Evolutionary conservation across 208 protist genomes (phyloP).

Genomic region (Crithidia acanthocephali): DNA sequence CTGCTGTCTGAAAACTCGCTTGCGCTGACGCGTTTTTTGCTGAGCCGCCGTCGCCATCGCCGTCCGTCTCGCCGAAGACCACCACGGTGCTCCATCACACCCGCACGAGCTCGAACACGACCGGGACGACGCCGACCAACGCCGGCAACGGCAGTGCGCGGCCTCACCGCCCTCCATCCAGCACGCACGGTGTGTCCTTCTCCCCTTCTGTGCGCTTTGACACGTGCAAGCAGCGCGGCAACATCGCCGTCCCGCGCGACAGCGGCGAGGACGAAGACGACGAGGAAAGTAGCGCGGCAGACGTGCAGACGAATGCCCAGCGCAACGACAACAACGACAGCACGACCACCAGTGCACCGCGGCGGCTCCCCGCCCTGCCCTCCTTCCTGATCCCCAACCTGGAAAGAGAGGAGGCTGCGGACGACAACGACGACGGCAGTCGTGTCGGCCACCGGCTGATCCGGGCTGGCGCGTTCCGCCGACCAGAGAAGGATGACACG

Average conservation of each 20-base stretch:
- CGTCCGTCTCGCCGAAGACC: background rate
- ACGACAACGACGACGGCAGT: background rate
- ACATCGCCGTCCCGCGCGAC: slow-evolving; percentile 18
- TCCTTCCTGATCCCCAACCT: too few relatives aligned
- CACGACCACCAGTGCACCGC: too few relatives aligned
- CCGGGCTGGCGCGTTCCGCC: background rate
- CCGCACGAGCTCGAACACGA: background rate
- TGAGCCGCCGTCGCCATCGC: background rate
- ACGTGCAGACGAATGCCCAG: too few relatives aligned
- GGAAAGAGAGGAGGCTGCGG: too few relatives aligned
- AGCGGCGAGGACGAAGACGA: background rate
- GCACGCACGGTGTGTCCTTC: slow-evolving; percentile 15
- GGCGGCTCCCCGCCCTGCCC: too few relatives aligned
- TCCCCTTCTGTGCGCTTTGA: slow-evolving; percentile 21
- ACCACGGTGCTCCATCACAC: background rate
- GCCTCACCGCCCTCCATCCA: background rate
- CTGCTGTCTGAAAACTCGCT: background rate
- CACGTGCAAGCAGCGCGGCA: slow-evolving; percentile 17
- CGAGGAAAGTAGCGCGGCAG: background rate
- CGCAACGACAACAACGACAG: background rate
- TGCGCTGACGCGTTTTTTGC: background rate
- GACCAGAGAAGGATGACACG: background rate
- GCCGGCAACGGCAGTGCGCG: background rate
- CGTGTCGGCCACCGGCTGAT: background rate
- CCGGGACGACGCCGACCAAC: background rate